Conservation (phyloP, 1,284 basidiomycete genomes). For the Tilletia horrida region DNA sequence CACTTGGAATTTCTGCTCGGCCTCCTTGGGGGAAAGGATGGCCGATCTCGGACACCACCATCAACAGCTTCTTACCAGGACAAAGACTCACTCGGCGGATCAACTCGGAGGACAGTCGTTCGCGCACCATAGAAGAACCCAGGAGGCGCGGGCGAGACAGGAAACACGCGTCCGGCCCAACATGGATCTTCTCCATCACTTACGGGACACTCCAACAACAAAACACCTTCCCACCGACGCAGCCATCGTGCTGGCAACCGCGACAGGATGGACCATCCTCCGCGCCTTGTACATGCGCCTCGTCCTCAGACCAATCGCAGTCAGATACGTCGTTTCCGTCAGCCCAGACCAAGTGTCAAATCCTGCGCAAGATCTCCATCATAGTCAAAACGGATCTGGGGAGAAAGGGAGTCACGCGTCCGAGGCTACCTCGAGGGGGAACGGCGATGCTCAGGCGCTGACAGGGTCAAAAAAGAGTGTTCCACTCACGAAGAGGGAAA, state of each 20-base stretch:
- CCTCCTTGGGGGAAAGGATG: too few species aligned
- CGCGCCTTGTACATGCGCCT: constrained; percentile 40
- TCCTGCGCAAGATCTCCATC: neutral
- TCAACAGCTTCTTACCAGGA: too few species aligned
- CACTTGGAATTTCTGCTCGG: too few species aligned
- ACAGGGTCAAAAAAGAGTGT: neutral
- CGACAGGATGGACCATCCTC: constrained; percentile 40
- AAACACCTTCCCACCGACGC: constrained; percentile 30
- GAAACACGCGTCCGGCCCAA: neutral
- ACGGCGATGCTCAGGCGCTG: neutral
- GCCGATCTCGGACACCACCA: too few species aligned
- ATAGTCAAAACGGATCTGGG: constrained; percentile 22
- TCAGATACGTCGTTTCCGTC: constrained; percentile 25
- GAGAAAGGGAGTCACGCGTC: constrained; percentile 14
- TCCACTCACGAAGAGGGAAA: neutral
- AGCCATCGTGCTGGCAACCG: constrained; percentile 42
- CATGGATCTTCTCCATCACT: constrained; percentile 5
- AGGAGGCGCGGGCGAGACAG: neutral
- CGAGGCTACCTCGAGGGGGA: neutral
- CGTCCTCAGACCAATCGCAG: constrained; percentile 40
- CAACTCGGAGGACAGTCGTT: too few species aligned
- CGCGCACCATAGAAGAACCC: too few species aligned
- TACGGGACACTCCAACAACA: neutral
- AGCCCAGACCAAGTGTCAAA: constrained; percentile 2
- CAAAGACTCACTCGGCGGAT: too few species aligned